Evolutionary conservation across 2,329 filamentous ascomycete genomes (phyloP), one percentile per base, ranked within the genome.

Genomic region (Colletotrichum simmondsii): DNA sequence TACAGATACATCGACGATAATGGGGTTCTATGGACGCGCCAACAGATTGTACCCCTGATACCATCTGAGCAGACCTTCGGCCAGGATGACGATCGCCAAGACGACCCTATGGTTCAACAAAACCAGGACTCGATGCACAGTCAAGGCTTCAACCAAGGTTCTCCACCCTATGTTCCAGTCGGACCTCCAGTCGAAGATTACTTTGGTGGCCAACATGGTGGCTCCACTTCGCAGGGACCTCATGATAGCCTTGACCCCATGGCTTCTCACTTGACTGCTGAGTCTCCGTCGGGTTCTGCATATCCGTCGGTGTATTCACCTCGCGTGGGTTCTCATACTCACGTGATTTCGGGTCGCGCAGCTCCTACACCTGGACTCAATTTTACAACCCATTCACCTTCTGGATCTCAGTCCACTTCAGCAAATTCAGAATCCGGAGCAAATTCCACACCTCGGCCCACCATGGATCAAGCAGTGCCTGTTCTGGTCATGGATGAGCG

Each of bases 401-500:
- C 42, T 49, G 42, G 7, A 49, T n/a, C 14, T 37, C 46, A 35
- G 16, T n/a, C 19, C 12, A 24, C 22, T 30, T 14, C n/a, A 14
- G 22, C 5, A 26, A 37, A 14, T 26, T 2, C 42, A 49, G 19
- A 19, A 49, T 2, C 7, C 3, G 12, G 19, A 49, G 19, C 42
- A 22, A 4, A 49, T 8, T 11, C 19, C 8, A 22, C 19, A 10
- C 19, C 42, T 49, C 19, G 11, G 42, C 19, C 42, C 8, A 7
- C 37, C 49, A 30, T 32, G 61, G 28, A 7, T 32, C 4, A 37
- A 12, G 46, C 2, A 22, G 6, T 14, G 35, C 42, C 19, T 49
- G 42, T 22, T 49, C 19, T 61, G 32, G 26, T 52, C 26, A 30
- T 35, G 57, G 67, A 73, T 30, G 53, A 73, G 56, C 54, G 67